Conservation (phyloP, 176 grass and related monocot species). For the Poa annua region DNA sequence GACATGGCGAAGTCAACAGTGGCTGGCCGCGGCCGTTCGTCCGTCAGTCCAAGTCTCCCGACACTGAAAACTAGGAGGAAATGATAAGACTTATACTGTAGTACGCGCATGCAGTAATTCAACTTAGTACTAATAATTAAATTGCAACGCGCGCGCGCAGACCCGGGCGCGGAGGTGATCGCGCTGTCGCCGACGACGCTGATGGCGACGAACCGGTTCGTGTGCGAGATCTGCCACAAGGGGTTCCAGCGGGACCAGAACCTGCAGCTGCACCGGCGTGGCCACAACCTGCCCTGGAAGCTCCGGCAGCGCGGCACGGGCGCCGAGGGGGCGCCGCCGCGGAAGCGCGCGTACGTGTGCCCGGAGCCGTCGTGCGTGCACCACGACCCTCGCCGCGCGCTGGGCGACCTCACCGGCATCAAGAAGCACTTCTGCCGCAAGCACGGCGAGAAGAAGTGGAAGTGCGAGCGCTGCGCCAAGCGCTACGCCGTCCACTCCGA, state of each 20-base stretch:
- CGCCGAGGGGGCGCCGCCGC: not conserved
- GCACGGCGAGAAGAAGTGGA: conserved; percentile 93
- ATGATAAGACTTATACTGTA: conserved; percentile 36
- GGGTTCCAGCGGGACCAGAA: conserved; percentile 96
- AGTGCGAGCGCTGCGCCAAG: conserved; percentile 79
- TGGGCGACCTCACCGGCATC: conserved; percentile 80
- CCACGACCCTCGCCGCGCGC: conserved; percentile 66
- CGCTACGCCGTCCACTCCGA: conserved; percentile 96
- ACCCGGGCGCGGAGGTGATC: conserved; percentile 89
- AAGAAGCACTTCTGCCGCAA: conserved; percentile 87
- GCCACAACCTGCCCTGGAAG: conserved; percentile 99
- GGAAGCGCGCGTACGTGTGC: conserved; percentile 75
- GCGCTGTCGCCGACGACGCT: conserved; percentile 81
- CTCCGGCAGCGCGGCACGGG: conserved; percentile 54
- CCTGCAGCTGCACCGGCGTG: conserved; percentile 94
- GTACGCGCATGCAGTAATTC: not conserved
- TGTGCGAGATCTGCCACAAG: conserved; percentile 97
- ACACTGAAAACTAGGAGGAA: conserved; percentile 30
- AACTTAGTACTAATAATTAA: no score
- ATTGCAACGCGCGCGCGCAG: conserved; percentile 30
- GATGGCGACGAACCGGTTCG: conserved; percentile 83
- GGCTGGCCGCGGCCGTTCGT: conserved; percentile 47
- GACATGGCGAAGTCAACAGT: conserved; percentile 49
- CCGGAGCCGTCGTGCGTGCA: conserved; percentile 72
- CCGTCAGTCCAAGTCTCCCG: conserved; percentile 28